Conservation (phyloP, 306 rosid species). For the Canavalia ensiformis region DNA sequence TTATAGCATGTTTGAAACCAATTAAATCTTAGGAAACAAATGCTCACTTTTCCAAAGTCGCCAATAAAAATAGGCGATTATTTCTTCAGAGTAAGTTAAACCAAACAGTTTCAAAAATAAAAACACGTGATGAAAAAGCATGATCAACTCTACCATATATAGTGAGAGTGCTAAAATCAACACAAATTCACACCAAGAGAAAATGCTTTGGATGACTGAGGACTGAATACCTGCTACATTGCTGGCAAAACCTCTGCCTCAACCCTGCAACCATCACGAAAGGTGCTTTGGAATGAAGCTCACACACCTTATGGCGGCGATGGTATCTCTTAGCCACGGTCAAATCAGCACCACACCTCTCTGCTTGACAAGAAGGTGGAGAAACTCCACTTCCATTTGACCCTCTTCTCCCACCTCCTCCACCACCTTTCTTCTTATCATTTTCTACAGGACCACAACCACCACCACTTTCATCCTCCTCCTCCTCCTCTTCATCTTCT, state of each 20-base stretch:
- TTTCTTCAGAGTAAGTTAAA: no score
- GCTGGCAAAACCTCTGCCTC: slow-evolving; percentile 94
- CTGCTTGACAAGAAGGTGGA: slow-evolving; percentile 73
- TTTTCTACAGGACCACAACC: slow-evolving; percentile 48
- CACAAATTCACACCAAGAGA: slow-evolving; percentile 19
- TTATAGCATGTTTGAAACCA: no score
- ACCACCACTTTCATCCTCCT: slow-evolving; percentile 46
- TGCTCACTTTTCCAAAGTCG: no score
- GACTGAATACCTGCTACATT: slow-evolving; percentile 91
- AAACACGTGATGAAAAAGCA: slow-evolving; percentile 8
- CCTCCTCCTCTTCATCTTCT: slow-evolving; percentile 72
- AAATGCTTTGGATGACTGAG: slow-evolving; percentile 6
- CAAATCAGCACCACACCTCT: slow-evolving; percentile 73
- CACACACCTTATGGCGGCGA: slow-evolving; percentile 98
- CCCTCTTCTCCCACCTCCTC: slow-evolving; percentile 53
- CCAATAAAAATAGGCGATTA: no score
- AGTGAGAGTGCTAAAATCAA: slow-evolving; percentile 12
- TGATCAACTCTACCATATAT: slow-evolving; percentile 29
- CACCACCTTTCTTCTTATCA: slow-evolving; percentile 56
- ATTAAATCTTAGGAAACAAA: no score
- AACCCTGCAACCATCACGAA: slow-evolving; percentile 70
- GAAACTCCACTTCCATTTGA: slow-evolving; percentile 53
- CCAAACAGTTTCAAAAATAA: background rate
- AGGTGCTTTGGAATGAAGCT: slow-evolving; percentile 83
- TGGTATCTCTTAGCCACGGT: slow-evolving; percentile 72